Percentiles rank a stretch among this genome's conserved stretches.
These are phyloP conservation scores for Cordia subcordata DNA, from an alignment of 257 asterid genomes.

Conservation along the genomic window DNA sequence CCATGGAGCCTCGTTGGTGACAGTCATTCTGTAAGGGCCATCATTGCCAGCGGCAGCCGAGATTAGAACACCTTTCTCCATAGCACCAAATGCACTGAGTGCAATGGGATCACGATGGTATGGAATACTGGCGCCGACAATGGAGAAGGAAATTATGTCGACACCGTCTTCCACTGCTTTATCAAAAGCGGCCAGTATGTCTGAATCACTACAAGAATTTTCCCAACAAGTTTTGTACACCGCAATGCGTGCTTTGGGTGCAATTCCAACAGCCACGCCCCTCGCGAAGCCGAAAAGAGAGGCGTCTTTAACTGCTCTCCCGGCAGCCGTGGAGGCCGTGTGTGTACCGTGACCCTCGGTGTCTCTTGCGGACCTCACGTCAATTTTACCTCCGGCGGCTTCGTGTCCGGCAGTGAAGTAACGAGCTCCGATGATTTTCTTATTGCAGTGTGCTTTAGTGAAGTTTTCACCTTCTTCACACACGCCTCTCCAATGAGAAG, in stretches of 20 bases:
- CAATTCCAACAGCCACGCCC: constrained; percentile 72
- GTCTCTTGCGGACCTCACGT: constrained; percentile 56
- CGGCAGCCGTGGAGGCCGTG: constrained; percentile 89
- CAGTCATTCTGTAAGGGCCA: constrained; percentile 58
- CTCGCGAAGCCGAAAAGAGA: constrained; percentile 70
- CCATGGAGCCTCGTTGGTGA: constrained; percentile 86
- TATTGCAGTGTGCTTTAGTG: constrained; percentile 49
- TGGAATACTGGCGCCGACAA: constrained; percentile 65
- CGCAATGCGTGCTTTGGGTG: constrained; percentile 78
- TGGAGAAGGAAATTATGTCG: constrained; percentile 60
- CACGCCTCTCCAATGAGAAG: constrained; percentile 65
- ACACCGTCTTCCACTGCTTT: constrained; percentile 89
- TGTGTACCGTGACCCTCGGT: constrained; percentile 84
- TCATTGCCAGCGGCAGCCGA: constrained; percentile 87
- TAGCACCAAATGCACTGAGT: constrained; percentile 73
- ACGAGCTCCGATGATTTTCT: constrained; percentile 68
- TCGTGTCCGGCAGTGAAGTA: constrained; percentile 52
- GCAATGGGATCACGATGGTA: constrained; percentile 65
- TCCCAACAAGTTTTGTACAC: constrained; percentile 79
- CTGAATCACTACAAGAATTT: constrained; percentile 73
- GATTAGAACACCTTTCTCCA: constrained; percentile 64
- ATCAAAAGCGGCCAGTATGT: constrained; percentile 75
- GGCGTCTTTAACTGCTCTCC: constrained; percentile 62
- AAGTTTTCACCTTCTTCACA: constrained; percentile 54
- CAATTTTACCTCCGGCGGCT: constrained; percentile 62